Conservation (phyloP, 371 early-diverging fungal genomes). For the Choanephora cucurbitarum region DNA sequence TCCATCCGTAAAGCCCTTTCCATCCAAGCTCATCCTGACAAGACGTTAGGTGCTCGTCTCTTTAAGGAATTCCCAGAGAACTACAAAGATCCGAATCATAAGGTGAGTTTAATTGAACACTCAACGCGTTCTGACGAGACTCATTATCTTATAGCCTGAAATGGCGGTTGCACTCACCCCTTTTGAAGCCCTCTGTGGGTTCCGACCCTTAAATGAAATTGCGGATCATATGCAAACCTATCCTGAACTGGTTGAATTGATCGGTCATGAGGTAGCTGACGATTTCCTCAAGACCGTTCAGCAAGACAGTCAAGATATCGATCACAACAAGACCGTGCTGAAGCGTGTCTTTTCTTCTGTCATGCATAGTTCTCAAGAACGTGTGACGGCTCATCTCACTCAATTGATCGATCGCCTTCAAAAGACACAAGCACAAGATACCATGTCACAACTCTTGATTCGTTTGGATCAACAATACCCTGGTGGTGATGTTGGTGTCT, state of each 20-base stretch:
- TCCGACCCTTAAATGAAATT: conserved; percentile 87
- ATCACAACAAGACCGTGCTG: conserved; percentile 58
- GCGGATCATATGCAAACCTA: conserved; percentile 57
- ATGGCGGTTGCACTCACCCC: conserved; percentile 96
- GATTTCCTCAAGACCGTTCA: conserved; percentile 38
- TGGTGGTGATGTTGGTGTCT: conserved; percentile 86
- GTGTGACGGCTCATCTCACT: conserved; percentile 54
- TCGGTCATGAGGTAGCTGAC: conserved; percentile 52
- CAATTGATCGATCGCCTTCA: conserved; percentile 56
- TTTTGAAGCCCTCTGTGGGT: conserved; percentile 96
- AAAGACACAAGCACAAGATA: conserved; percentile 16
- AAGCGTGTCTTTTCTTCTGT: conserved; percentile 68
- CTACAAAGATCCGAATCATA: conserved; percentile 79
- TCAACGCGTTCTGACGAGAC: background rate
- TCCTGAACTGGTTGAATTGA: conserved; percentile 76
- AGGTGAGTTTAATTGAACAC: conserved; percentile 24
- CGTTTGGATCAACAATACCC: conserved; percentile 86
- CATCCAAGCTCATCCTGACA: conserved; percentile 98
- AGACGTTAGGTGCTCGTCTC: conserved; percentile 75
- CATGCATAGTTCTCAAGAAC: conserved; percentile 61
- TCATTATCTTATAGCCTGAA: conserved; percentile 73
- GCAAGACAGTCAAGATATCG: conserved; percentile 26
- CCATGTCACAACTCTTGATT: conserved; percentile 66
- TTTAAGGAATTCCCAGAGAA: conserved; percentile 71
- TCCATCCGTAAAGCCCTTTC: conserved; percentile 94